These are phyloP conservation scores for Blepharisma stoltei DNA, from an alignment of 73 alveolate species.

Conservation along the genomic window DNA sequence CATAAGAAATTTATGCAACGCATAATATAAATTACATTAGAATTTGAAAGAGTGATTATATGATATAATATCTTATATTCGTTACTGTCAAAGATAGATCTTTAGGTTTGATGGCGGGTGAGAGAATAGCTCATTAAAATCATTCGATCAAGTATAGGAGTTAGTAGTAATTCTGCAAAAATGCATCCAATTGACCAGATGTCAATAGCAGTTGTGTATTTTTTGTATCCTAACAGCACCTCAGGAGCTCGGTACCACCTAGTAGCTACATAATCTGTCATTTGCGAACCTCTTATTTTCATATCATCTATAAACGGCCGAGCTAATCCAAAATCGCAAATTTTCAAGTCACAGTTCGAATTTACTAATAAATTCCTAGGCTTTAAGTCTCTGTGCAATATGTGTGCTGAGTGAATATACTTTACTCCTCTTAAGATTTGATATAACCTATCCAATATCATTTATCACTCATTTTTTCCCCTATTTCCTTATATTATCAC, in stretches of 20 bases:
- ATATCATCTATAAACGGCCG: conserved; percentile 61
- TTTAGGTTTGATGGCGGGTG: too few species aligned
- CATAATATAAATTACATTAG: too few species aligned
- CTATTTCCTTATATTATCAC: too few species aligned
- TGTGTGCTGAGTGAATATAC: conserved; percentile 87
- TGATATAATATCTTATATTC: too few species aligned
- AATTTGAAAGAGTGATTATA: too few species aligned
- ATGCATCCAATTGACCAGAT: conserved; percentile 94
- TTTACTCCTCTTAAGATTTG: conserved; percentile 88
- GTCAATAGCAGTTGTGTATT: conserved; percentile 61
- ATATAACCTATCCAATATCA: too few species aligned
- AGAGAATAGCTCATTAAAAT: too few species aligned
- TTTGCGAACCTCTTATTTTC: conserved; percentile 42
- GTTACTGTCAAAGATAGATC: too few species aligned
- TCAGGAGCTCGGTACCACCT: conserved; percentile 93
- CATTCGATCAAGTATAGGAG: too few species aligned
- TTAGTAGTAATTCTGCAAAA: conserved; percentile 83
- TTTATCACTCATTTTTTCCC: too few species aligned
- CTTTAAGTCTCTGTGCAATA: conserved; percentile 88
- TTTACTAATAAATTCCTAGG: conserved; percentile 88
- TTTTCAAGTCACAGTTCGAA: conserved; percentile 87
- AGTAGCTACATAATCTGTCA: conserved; percentile 82
- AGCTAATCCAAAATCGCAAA: conserved; percentile 92
- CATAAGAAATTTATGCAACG: too few species aligned
- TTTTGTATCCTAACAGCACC: conserved; percentile 54